These are phyloP conservation scores for Lagenaria siceraria DNA, from an alignment of 306 rosid species.

Conservation along the genomic window DNA sequence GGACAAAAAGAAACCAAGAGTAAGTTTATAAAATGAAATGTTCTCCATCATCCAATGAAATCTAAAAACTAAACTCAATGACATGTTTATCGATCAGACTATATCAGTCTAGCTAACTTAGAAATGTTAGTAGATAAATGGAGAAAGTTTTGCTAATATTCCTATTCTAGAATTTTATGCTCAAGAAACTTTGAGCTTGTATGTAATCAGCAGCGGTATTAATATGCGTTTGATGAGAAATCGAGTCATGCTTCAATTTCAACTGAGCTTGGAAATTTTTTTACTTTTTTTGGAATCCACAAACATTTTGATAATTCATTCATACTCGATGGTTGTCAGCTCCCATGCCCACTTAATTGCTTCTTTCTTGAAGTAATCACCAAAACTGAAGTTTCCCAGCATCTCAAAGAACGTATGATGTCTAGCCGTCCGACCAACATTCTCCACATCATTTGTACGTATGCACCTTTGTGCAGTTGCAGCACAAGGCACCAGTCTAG, in stretches of 20 bases:
- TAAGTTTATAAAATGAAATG: neutral
- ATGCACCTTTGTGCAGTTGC: conserved; percentile 83
- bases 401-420: conserved; percentile 94
- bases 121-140: neutral
- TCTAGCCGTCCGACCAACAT: conserved; percentile 75
- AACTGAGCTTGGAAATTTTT: neutral
- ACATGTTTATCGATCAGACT: neutral
- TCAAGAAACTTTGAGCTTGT: neutral
- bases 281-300: neutral
- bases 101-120: neutral
- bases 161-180: neutral
- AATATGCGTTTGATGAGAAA: neutral
- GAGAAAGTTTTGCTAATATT: neutral
- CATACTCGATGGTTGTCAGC: conserved; percentile 71
- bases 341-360: conserved; percentile 98
- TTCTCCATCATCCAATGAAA: neutral
- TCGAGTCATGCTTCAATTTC: neutral
- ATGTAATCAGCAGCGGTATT: neutral
- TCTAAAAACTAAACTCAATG: neutral
- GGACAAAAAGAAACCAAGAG: conserved; percentile 1
- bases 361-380: conserved; percentile 89
- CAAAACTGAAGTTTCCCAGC: conserved; percentile 98
- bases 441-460: conserved; percentile 79
- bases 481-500: conserved; percentile 59
- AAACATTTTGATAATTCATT: conserved; percentile 5